Conservation (phyloP, 805 yeast genomes). For the Wickerhamomyces kurtzmanii region DNA sequence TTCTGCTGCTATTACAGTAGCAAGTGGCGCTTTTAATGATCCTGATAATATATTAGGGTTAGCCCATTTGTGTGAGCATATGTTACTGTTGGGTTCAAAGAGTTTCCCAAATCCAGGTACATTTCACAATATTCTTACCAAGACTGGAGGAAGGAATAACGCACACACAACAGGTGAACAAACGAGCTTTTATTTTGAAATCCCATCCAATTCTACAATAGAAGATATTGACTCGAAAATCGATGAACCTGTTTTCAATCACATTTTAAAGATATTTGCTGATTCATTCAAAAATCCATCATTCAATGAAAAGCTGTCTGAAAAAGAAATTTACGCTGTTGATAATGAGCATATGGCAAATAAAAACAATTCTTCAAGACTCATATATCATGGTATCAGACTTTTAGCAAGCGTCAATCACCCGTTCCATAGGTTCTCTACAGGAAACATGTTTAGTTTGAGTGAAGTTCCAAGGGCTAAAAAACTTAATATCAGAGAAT, state of each 20-base stretch:
- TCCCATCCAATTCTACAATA: slow-evolving; percentile 32
- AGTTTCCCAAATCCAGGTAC: slow-evolving; percentile 36
- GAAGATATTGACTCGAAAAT: slow-evolving; percentile 7
- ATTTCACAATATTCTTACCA: slow-evolving; percentile 32
- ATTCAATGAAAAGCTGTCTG: slow-evolving; percentile 30
- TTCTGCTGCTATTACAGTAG: slow-evolving; percentile 66
- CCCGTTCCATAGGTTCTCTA: slow-evolving; percentile 52
- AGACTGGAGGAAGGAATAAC: slow-evolving; percentile 48
- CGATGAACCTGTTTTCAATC: slow-evolving; percentile 30
- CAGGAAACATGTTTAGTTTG: slow-evolving; percentile 53
- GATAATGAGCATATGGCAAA: slow-evolving; percentile 63
- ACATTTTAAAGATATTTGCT: slow-evolving; percentile 38
- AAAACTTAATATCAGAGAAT: slow-evolving; percentile 23
- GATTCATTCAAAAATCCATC: slow-evolving; percentile 40
- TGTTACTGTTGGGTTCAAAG: slow-evolving; percentile 48
- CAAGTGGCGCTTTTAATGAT: slow-evolving; percentile 75
- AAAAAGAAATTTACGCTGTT: slow-evolving; percentile 48
- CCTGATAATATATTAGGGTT: slow-evolving; percentile 64
- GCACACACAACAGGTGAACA: slow-evolving; percentile 64
- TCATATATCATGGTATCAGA: slow-evolving; percentile 50
- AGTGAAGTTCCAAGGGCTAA: slow-evolving; percentile 21
- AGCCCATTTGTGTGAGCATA: slow-evolving; percentile 87
- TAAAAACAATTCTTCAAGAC: slow-evolving; percentile 28
- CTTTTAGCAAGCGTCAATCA: slow-evolving; percentile 35
- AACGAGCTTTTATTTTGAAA: slow-evolving; percentile 54